A percentile compares a stretch with the other conserved stretches of the same genome.
phyloP scores from a whole-genome alignment of 768 basidiomycete species.

The Chlorophyllum brunneum region DNA sequence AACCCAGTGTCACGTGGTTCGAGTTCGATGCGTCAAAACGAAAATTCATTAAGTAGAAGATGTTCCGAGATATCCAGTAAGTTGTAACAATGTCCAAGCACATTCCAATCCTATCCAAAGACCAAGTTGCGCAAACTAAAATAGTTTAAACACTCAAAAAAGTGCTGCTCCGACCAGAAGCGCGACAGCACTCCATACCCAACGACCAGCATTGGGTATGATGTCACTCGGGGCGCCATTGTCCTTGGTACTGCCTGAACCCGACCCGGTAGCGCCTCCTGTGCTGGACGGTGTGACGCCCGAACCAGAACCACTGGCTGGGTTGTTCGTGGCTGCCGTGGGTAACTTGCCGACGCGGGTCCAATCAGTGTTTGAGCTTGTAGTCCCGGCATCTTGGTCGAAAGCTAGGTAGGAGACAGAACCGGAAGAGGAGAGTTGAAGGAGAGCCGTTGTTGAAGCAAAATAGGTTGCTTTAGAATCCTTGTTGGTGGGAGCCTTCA shows the following conservation, averaged over 20 bases:
- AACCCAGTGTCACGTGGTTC: slow-evolving; percentile 1
- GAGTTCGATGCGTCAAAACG: too few species aligned
- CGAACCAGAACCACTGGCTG: background rate
- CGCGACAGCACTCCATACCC: slow-evolving; percentile 4
- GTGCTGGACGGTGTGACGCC: background rate
- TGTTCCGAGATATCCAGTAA: too few species aligned
- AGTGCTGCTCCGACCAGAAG: slow-evolving; percentile 2
- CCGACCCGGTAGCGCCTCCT: background rate
- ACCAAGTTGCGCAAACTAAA: background rate
- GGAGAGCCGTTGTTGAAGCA: slow-evolving; percentile 54
- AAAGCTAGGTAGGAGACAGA: slow-evolving; percentile 59
- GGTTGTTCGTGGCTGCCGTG: slow-evolving; percentile 21
- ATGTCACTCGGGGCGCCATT: slow-evolving; percentile 2
- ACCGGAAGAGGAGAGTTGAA: slow-evolving; percentile 65
- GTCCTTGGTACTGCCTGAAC: background rate
- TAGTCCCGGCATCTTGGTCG: slow-evolving; percentile 36
- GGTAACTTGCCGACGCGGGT: slow-evolving; percentile 40
- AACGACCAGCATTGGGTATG: background rate
- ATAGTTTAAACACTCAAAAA: background rate
- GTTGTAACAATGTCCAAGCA: background rate
- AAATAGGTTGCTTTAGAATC: slow-evolving; percentile 62
- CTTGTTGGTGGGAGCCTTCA: slow-evolving; percentile 57
- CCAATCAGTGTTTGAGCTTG: slow-evolving; percentile 49
- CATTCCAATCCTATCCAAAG: background rate
- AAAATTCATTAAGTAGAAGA: too few species aligned